Evolutionary conservation across 2,329 filamentous ascomycete genomes (phyloP), one percentile per base, ranked within the genome.

Genomic region (Ceratocystis destructans): DNA sequence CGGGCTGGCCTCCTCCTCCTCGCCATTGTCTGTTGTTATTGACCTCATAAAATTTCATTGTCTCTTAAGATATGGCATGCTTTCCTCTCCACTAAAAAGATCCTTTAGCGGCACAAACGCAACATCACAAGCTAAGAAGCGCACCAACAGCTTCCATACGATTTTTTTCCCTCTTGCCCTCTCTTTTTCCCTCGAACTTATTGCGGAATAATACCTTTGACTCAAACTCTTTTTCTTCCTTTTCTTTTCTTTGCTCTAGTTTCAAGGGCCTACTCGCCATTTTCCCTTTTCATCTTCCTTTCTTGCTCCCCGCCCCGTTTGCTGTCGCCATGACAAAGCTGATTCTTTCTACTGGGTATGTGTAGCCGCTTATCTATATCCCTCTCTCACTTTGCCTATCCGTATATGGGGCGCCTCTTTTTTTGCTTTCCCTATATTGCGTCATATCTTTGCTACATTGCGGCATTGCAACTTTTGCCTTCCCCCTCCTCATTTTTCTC

Each of bases 261-360:
- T 50, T 22, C 33, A 10, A 33, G 8, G 31, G 17, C 2, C 31
- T 55, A 5, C 6, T 57, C 33, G 17, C 25, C 8, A 12, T 22
- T n/a, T 28, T 55, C 31, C 37, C 7, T 37, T 10, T 53, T 20
- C 5, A 25, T 8, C 62, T 25, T 20, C 8, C 20, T 37, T 25
- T 64, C n/a, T 20, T 57, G 37, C 17, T 64, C 1, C 44, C n/a
- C n/a, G 15, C 10, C 17, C 31, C n/a, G 20, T 45, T 25, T 28
- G 48, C n/a, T 50, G 57, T 31, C 12, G 10, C 53, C 25, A 67
- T 82, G 80, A 90, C 90, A 79, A 90, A 90, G 79, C 80, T 95
- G 74, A 83, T 95, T 70, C 83, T 95, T 65, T 95, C 89, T 66
- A 95, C 90, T 70, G 90, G 88, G 90, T 94, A 82, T 72, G 64